Base-by-base conservation (phyloP, 2,329 filamentous ascomycete genomes). In the Calonectria ilicicola region DNA sequence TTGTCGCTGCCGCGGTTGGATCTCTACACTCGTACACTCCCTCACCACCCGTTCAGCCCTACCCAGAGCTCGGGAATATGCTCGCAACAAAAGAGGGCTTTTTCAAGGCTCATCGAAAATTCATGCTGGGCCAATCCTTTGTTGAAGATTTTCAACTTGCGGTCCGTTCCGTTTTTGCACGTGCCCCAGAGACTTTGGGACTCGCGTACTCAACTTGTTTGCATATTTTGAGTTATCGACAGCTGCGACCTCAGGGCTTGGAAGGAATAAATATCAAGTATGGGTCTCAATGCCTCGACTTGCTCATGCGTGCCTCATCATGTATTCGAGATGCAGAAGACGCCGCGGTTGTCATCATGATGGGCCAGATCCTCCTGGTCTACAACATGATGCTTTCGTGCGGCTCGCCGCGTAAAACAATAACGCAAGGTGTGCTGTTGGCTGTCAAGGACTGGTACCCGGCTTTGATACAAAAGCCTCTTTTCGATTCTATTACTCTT, bases 401-500 rank as follows among this genome's bases (percentile, higher is more conserved):
- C 7, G n/a, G 29, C 4, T 66, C 53, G 2, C 47, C 65, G 17
- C 72, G 63, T n/a, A 58, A n/a, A n/a, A n/a, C 53, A 6, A 74
- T 74, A 19, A 70, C 56, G 2, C 51, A 64, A 6, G 66, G 60
- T 2, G 27, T 64, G 19, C n/a, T 74, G 14, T 19, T 72, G 4
- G 27, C 65, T 15, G 53, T 60, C 29, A 74, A 63, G 32, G 49
- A 72, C 9, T 74, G 69, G 69, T 69, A 69, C 5, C 62, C 69
- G 5, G 46, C 62, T 42, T 26, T 74, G 14, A 26, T 72, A 10
- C 47, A 65, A 5, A 44, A 70, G 19, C 69, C 71, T 6, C 23
- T n/a, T 1, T 44, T 76, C 2, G 64, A 75, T 12, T 42, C 73
- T 9, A 66, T 76, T 27, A 68, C 69, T 44, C 63, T 76, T 12